Evolutionary conservation across 1,139 yeast genomes (phyloP).

Genomic region (Schizosaccharomyces versatilis): DNA sequence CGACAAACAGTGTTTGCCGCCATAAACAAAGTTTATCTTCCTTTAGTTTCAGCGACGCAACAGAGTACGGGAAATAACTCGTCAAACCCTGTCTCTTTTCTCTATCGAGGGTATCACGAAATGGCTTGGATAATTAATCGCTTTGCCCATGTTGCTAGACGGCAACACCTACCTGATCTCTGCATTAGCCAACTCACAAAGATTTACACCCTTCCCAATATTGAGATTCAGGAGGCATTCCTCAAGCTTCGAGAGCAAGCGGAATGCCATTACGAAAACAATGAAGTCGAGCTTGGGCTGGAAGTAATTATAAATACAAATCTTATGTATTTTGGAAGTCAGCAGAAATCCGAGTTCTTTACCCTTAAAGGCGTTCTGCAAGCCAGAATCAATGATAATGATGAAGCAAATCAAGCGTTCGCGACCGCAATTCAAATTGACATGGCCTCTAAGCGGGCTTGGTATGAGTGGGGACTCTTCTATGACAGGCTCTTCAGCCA

Average conservation of each 20-base stretch:
- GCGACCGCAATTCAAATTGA: slow-evolving; percentile 95
- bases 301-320: slow-evolving; percentile 95
- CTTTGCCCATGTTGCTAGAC: slow-evolving; percentile 94
- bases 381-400: slow-evolving; percentile 69
- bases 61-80: slow-evolving; percentile 14
- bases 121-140: slow-evolving; percentile 97
- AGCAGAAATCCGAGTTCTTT: slow-evolving; percentile 93
- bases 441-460: slow-evolving; percentile 80
- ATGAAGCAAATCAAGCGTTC: slow-evolving; percentile 92
- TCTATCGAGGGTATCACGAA: slow-evolving; percentile 93
- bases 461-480: slow-evolving; percentile 99
- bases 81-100: slow-evolving; percentile 60
- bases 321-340: slow-evolving; percentile 83
- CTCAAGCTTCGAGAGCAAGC: slow-evolving; percentile 90
- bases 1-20: slow-evolving; percentile 94
- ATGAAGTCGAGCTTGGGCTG: slow-evolving; percentile 76
- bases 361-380: slow-evolving; percentile 94
- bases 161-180: slow-evolving; percentile 91
- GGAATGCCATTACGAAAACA: slow-evolving; percentile 84
- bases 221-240: slow-evolving; percentile 95
- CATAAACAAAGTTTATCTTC: slow-evolving; percentile 85
- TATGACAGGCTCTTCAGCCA: slow-evolving; percentile 77
- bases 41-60: slow-evolving; percentile 65
- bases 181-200: slow-evolving; percentile 81
- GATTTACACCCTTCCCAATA: slow-evolving; percentile 86